phyloP scores from a whole-genome alignment of 2,329 filamentous ascomycete genomes.

The Aspergillus novofumigatus region DNA sequence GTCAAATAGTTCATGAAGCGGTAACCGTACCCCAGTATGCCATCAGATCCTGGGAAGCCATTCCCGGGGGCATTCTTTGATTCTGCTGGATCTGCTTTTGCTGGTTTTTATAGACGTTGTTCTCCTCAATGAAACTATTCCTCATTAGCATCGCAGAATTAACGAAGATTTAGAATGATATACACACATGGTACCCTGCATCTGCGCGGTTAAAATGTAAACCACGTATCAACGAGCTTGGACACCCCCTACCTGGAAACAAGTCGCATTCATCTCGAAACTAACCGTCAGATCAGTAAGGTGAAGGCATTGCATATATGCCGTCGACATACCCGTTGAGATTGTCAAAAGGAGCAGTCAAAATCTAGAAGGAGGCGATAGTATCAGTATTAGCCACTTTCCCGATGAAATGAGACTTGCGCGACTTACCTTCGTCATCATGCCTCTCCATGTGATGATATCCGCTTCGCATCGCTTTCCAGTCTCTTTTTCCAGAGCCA shows the following conservation, averaged over 20 bases:
- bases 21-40: slow-evolving; percentile 72
- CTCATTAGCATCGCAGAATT: slow-evolving; percentile 9
- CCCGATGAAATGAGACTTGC: neutral
- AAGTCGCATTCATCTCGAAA: slow-evolving; percentile 94
- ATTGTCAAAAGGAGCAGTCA: slow-evolving; percentile 77
- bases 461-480: slow-evolving; percentile 68
- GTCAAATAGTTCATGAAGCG: neutral
- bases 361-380: slow-evolving; percentile 56
- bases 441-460: slow-evolving; percentile 89
- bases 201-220: slow-evolving; percentile 16
- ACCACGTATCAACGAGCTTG: neutral
- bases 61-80: slow-evolving; percentile 48
- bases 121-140: slow-evolving; percentile 84
- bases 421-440: slow-evolving; percentile 84
- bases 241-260: slow-evolving; percentile 65
- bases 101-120: slow-evolving; percentile 67
- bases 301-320: neutral
- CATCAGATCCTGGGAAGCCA: slow-evolving; percentile 73
- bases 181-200: slow-evolving; percentile 53
- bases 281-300: slow-evolving; percentile 41
- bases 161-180: neutral
- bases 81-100: slow-evolving; percentile 56
- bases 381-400: neutral
- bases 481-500: slow-evolving; percentile 65
- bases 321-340: slow-evolving; percentile 62